Conservation (phyloP, 805 yeast species). For the Saccharomycopsis sp. region DNA sequence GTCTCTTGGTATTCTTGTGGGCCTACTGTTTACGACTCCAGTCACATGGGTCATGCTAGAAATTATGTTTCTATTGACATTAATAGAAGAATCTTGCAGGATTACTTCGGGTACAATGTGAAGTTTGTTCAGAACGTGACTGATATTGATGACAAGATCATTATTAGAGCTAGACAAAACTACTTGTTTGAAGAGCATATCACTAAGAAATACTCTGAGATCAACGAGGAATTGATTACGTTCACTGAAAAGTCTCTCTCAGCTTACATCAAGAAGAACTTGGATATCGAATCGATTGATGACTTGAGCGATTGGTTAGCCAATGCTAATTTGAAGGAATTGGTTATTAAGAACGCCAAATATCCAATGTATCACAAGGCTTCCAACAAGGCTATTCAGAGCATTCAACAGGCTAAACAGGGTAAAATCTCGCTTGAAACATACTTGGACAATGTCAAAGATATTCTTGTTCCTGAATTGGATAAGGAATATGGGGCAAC, state of each 20-base stretch:
- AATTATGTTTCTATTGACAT: conserved; percentile 94
- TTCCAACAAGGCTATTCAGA: conserved; percentile 42
- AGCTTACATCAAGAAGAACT: conserved; percentile 36
- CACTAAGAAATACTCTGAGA: conserved; percentile 28
- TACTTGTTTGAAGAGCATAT: conserved; percentile 61
- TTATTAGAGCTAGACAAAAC: conserved; percentile 87
- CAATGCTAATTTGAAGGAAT: conserved; percentile 41
- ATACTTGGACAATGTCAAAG: conserved; percentile 53
- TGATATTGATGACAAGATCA: conserved; percentile 97
- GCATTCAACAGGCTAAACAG: conserved; percentile 31
- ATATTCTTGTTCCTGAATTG: conserved; percentile 64
- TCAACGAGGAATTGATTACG: conserved; percentile 23
- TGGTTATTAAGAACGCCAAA: conserved; percentile 64
- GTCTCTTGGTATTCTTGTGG: conserved; percentile 98
- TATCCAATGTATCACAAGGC: conserved; percentile 79
- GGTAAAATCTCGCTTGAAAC: conserved; percentile 26
- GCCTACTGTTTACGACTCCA: conserved; percentile 93
- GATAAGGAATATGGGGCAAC: conserved; percentile 68
- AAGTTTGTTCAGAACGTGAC: conserved; percentile 93
- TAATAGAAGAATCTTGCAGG: conserved; percentile 80
- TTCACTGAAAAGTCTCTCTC: conserved; percentile 7
- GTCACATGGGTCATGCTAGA: conserved; percentile 98
- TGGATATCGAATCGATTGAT: conserved; percentile 34
- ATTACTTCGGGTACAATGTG: conserved; percentile 87
- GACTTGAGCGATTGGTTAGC: conserved; percentile 48